phyloP scores from a whole-genome alignment of 495 filamentous ascomycete genomes.

The Parachaetomium inaequale region DNA sequence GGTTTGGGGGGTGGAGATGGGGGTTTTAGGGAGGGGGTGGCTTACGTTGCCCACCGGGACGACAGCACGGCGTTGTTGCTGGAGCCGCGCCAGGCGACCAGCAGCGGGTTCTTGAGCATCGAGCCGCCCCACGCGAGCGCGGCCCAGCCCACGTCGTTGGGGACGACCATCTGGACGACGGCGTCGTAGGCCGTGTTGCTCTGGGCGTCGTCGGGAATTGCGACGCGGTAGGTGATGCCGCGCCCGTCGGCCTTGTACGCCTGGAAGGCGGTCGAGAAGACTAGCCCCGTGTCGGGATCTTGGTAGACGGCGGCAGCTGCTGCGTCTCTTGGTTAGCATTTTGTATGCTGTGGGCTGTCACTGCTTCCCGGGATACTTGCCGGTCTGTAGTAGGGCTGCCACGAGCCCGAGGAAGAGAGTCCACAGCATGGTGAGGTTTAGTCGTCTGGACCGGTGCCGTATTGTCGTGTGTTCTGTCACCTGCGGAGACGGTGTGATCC shows the following conservation, averaged over 20 bases:
- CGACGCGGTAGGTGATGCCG: slow-evolving; percentile 40
- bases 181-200: slow-evolving; percentile 34
- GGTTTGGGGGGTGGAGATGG: neutral
- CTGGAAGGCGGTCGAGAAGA: slow-evolving; percentile 42
- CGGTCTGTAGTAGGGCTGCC: slow-evolving; percentile 22
- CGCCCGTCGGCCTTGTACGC: slow-evolving; percentile 37
- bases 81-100: slow-evolving; percentile 36
- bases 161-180: slow-evolving; percentile 44
- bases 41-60: slow-evolving; percentile 40
- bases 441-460: too few species aligned
- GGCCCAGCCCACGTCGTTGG: slow-evolving; percentile 42
- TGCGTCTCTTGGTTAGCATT: slow-evolving; percentile 13
- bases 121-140: slow-evolving; percentile 43
- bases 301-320: slow-evolving; percentile 30
- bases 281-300: slow-evolving; percentile 50
- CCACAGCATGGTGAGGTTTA: slow-evolving; percentile 24
- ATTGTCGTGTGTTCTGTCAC: too few species aligned
- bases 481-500: too few species aligned
- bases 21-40: neutral
- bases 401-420: slow-evolving; percentile 25
- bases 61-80: slow-evolving; percentile 30
- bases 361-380: neutral
- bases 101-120: slow-evolving; percentile 41
- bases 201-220: slow-evolving; percentile 33
- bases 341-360: neutral